These are phyloP conservation scores for Rubus idaeus DNA, from an alignment of 306 rosid genomes.

Conservation along the genomic window DNA sequence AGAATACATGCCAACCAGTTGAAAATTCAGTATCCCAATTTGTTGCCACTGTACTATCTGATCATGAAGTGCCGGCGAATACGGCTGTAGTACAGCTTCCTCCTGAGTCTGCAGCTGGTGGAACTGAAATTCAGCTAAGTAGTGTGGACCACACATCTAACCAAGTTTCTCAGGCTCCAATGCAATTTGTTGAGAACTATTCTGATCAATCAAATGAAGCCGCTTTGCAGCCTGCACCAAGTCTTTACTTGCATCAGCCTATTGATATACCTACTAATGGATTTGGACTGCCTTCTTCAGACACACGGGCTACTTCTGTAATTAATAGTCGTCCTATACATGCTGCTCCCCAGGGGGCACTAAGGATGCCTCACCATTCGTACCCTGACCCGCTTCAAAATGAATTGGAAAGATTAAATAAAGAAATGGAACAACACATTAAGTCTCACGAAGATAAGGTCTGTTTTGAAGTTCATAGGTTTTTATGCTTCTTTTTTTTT, in stretches of 20 bases:
- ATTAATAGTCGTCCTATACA: slow-evolving; percentile 43
- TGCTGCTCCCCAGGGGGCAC: slow-evolving; percentile 34
- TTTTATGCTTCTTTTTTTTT: slow-evolving; percentile 14
- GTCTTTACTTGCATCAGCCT: neutral
- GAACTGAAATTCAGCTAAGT: slow-evolving; percentile 25
- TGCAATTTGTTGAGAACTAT: slow-evolving; percentile 26
- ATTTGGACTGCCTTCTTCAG: slow-evolving; percentile 24
- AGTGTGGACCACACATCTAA: slow-evolving; percentile 11
- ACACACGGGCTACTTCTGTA: slow-evolving; percentile 40
- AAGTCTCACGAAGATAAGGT: slow-evolving; percentile 54
- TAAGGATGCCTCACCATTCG: slow-evolving; percentile 23
- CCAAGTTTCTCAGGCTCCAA: slow-evolving; percentile 24
- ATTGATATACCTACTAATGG: slow-evolving; percentile 12
- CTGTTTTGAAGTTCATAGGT: slow-evolving; percentile 30
- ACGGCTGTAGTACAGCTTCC: slow-evolving; percentile 33
- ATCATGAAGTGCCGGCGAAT: slow-evolving; percentile 19
- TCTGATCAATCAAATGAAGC: slow-evolving; percentile 19
- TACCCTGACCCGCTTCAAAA: slow-evolving; percentile 54
- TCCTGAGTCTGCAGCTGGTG: neutral
- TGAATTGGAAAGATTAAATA: slow-evolving; percentile 57
- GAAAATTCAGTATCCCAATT: slow-evolving; percentile 27
- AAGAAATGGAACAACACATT: slow-evolving; percentile 32
- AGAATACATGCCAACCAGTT: slow-evolving; percentile 14
- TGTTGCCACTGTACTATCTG: slow-evolving; percentile 14
- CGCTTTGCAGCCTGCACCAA: slow-evolving; percentile 14